A percentile compares a stretch with the other conserved stretches of the same genome.
phyloP scores from a whole-genome alignment of 306 rosid genomes.

The Mucuna pruriens region DNA sequence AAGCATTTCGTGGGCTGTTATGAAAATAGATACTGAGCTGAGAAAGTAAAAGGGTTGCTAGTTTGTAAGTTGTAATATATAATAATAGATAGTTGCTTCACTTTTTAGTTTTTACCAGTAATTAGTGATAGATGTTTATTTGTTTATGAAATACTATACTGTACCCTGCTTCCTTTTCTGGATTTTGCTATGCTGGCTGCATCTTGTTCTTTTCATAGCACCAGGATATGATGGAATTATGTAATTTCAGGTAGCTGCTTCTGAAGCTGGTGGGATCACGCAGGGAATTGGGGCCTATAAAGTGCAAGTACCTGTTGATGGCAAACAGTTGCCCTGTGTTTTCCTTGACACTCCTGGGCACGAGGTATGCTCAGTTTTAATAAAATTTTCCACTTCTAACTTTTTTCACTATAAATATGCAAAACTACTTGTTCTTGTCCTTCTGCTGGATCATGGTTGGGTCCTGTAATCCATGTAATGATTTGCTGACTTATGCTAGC shows the following conservation, averaged over 20 bases:
- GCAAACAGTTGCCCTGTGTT: constrained; percentile 82
- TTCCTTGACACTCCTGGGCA: constrained; percentile 99
- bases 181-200: background rate
- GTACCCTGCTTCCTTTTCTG: background rate
- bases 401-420: background rate
- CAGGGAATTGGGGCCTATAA: constrained; percentile 98
- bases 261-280: constrained; percentile 99
- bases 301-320: constrained; percentile 88
- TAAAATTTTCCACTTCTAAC: constrained; percentile 12
- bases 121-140: background rate
- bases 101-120: too few species aligned
- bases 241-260: constrained; percentile 81
- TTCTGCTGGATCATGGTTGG: constrained; percentile 28
- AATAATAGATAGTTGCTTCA: constrained; percentile 9
- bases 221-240: constrained; percentile 10
- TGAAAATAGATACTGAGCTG: background rate
- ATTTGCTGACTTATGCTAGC: constrained; percentile 30
- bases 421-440: constrained; percentile 21
- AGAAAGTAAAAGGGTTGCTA: constrained; percentile 14
- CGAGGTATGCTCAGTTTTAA: constrained; percentile 62
- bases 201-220: constrained; percentile 15
- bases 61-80: background rate
- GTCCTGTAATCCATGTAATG: constrained; percentile 4
- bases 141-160: background rate
- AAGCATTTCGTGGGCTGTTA: constrained; percentile 2